phyloP scores from a whole-genome alignment of 352 stramenopile species.

The Hyaloperonospora arabidopsidis region DNA sequence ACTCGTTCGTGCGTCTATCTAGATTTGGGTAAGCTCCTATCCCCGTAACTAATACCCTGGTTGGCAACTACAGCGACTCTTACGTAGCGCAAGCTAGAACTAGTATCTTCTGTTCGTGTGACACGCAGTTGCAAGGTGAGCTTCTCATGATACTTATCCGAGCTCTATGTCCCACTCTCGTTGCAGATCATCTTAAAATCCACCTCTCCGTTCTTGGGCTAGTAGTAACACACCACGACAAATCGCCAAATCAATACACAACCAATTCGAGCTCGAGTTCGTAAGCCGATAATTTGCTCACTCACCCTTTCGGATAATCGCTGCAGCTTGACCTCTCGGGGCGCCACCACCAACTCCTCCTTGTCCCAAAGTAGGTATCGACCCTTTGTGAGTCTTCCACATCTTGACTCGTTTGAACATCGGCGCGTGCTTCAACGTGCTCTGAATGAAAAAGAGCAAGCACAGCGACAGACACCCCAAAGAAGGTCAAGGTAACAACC shows the following conservation, averaged over 20 bases:
- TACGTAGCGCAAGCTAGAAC: too few relatives aligned
- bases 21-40: slow-evolving; percentile 14
- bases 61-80: slow-evolving; percentile 4
- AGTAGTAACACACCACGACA: not conserved
- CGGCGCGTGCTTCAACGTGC: slow-evolving; percentile 79
- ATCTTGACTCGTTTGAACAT: slow-evolving; percentile 86
- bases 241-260: slow-evolving; percentile 1
- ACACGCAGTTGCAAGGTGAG: slow-evolving; percentile 8
- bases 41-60: slow-evolving; percentile 10
- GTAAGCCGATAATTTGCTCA: not conserved
- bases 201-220: slow-evolving; percentile 52
- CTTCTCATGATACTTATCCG: not conserved
- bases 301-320: slow-evolving; percentile 73
- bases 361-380: slow-evolving; percentile 63
- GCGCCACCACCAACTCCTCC: slow-evolving; percentile 47
- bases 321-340: slow-evolving; percentile 63
- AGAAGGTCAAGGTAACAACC: slow-evolving; percentile 22
- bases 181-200: slow-evolving; percentile 25
- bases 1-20: slow-evolving; percentile 31
- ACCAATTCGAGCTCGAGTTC: not conserved
- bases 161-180: not conserved
- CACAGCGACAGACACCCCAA: slow-evolving; percentile 24
- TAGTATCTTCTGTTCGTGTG: slow-evolving; percentile 5
- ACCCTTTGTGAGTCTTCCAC: slow-evolving; percentile 83
- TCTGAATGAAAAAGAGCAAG: slow-evolving; percentile 17